phyloP scores from a whole-genome alignment of 208 protist genomes.

The Acanthamoeba royreba region DNA sequence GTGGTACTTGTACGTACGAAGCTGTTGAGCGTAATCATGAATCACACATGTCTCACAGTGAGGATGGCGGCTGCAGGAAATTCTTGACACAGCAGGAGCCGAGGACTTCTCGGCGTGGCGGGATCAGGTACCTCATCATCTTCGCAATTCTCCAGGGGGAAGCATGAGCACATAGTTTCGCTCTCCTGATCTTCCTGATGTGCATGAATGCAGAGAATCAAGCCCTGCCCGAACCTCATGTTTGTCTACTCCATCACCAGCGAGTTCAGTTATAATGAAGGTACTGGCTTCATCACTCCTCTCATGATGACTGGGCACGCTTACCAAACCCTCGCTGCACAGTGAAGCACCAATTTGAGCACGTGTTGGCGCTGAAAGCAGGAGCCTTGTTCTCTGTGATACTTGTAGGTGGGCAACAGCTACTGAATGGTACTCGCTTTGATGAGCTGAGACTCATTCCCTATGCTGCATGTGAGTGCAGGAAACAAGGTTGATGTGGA shows the following conservation, averaged over 20 bases:
- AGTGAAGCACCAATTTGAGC: too few species aligned
- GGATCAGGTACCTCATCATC: slow-evolving; percentile 59
- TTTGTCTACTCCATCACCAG: slow-evolving; percentile 72
- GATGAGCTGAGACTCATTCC: background rate
- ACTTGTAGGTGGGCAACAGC: too few species aligned
- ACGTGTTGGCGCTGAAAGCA: too few species aligned
- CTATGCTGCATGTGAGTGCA: background rate
- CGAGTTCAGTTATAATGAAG: slow-evolving; percentile 73
- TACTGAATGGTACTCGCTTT: background rate
- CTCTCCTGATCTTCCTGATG: background rate
- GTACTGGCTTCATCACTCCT: too few species aligned
- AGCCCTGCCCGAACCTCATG: slow-evolving; percentile 69
- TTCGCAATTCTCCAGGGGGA: background rate
- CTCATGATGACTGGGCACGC: too few species aligned
- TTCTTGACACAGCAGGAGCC: slow-evolving; percentile 78
- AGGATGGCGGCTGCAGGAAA: slow-evolving; percentile 67
- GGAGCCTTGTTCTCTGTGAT: too few species aligned
- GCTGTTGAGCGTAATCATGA: slow-evolving; percentile 51
- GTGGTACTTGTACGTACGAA: slow-evolving; percentile 51
- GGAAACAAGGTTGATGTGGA: background rate
- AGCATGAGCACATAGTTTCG: background rate
- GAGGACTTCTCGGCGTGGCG: slow-evolving; percentile 80
- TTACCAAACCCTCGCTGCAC: too few species aligned
- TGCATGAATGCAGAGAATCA: background rate
- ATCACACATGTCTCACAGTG: background rate